Evolutionary conservation across 1,284 basidiomycete genomes (phyloP).

Genomic region (Rhodotorula sp.): DNA sequence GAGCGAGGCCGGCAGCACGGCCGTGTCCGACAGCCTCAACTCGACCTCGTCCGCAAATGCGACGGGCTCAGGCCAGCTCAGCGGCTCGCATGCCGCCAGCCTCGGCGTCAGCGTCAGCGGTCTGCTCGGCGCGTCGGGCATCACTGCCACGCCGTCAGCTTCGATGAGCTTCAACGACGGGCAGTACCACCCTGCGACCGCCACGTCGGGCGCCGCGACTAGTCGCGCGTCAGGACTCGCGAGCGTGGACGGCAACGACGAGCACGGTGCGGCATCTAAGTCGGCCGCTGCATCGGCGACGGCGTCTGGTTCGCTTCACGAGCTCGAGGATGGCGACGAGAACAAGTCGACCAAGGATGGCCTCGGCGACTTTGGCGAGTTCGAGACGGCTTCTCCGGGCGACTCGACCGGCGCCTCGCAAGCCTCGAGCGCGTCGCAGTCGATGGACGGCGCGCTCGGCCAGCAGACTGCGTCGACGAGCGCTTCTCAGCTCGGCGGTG

Average conservation of each 20-base stretch:
- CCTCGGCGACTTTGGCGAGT: too few species aligned
- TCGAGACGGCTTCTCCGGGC: too few species aligned
- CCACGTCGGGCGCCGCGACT: too few species aligned
- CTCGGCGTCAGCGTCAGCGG: too few species aligned
- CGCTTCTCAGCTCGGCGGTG: too few species aligned
- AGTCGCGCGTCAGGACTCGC: too few species aligned
- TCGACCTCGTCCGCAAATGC: not conserved
- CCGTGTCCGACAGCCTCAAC: not conserved
- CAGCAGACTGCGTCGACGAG: not conserved
- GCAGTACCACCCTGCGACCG: constrained; percentile 11
- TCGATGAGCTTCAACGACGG: constrained; percentile 20
- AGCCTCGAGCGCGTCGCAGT: too few species aligned
- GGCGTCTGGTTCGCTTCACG: not conserved
- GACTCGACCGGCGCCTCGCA: too few species aligned
- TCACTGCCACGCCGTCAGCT: not conserved
- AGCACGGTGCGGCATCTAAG: not conserved
- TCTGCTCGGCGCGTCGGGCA: not conserved
- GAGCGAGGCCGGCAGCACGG: not conserved
- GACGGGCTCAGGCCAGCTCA: not conserved
- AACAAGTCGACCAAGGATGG: too few species aligned
- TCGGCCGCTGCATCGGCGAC: not conserved
- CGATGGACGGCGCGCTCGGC: too few species aligned
- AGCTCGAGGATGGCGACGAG: not conserved
- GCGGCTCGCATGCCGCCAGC: not conserved
- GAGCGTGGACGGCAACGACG: too few species aligned